Conservation (phyloP, 768 basidiomycete species). For the Collybiopsis luxurians region DNA sequence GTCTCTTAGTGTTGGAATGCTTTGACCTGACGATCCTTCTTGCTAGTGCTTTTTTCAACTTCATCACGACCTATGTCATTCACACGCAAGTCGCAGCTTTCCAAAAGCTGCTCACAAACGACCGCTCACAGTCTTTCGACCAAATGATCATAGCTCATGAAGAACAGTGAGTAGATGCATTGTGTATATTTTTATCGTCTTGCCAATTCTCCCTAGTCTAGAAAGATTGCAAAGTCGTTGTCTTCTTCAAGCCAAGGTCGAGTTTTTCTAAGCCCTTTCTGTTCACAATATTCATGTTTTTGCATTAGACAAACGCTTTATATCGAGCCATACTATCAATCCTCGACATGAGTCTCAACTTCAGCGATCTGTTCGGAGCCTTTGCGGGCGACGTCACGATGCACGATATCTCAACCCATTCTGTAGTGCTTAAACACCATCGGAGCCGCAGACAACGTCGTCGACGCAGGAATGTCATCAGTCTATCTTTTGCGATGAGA, state of each 20-base stretch:
- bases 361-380: conserved; percentile 59
- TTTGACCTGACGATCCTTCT: background rate
- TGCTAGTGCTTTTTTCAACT: conserved; percentile 60
- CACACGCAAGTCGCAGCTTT: conserved; percentile 61
- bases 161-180: conserved; percentile 52
- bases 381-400: conserved; percentile 58
- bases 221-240: conserved; percentile 60
- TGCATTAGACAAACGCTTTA: conserved; percentile 54
- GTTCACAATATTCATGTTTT: background rate
- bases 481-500: conserved; percentile 44
- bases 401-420: conserved; percentile 53
- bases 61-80: conserved; percentile 73
- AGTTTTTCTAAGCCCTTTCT: background rate
- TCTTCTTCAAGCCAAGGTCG: conserved; percentile 52
- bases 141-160: conserved; percentile 72
- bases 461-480: conserved; percentile 56
- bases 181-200: background rate
- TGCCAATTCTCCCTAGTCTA: conserved; percentile 39
- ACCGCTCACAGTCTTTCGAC: conserved; percentile 56
- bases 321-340: conserved; percentile 66
- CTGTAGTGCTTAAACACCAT: conserved; percentile 53
- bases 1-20: background rate
- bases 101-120: conserved; percentile 49
- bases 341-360: conserved; percentile 72
- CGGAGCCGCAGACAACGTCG: conserved; percentile 58